Evolutionary conservation across 1,284 basidiomycete species (phyloP), one percentile per base, ranked within the genome.

Genomic region (Cutaneotrichosporon cutaneum): DNA sequence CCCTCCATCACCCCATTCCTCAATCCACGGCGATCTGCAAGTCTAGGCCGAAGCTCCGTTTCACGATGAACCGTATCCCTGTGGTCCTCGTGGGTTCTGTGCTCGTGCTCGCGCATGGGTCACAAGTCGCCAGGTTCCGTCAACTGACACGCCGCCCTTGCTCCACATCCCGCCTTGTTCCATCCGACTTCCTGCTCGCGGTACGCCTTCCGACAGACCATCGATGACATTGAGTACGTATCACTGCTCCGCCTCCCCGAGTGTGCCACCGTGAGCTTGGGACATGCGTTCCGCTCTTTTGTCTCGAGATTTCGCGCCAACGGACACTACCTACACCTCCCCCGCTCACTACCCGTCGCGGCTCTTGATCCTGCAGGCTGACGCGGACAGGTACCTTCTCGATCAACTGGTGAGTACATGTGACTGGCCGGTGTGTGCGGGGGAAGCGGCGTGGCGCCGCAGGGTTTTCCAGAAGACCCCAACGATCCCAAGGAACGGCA

Each of bases 361-460:
- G 24, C 13, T 22, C 27, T 18, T 18, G 50, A 24, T 51, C 27
- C 24, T 27, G 27, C 44, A 27, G 26, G 53, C 45, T 24, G 10
- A 11, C 48, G 14, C 33, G n/a, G 21, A 24, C 59, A 77, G 75
- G 54, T 77, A 72, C 44, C 70, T 77, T 9, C 71, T 77, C n/a
- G 76, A 76, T 60, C 76, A 77, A 60, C 56, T 77, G 21, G 76
- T 74, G 42, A 59, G 65, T 58, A 51, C 48, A 27, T 51, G 48
- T 51, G 48, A n/a, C 14, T 27, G 4, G 13, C 18, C 9, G 16
- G 14, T n/a, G 39, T 42, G 39, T 14, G 35, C 35, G 35, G 11
- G 35, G 5, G 13, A 36, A 42, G n/a, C n/a, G 39, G n/a, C 18
- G 48, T 32, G 26, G 48, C 26, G 18, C 13, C 2, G 22, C 45